phyloP scores from a whole-genome alignment of 2,329 filamentous ascomycete genomes.

The Colletotrichum chrysophilum region DNA sequence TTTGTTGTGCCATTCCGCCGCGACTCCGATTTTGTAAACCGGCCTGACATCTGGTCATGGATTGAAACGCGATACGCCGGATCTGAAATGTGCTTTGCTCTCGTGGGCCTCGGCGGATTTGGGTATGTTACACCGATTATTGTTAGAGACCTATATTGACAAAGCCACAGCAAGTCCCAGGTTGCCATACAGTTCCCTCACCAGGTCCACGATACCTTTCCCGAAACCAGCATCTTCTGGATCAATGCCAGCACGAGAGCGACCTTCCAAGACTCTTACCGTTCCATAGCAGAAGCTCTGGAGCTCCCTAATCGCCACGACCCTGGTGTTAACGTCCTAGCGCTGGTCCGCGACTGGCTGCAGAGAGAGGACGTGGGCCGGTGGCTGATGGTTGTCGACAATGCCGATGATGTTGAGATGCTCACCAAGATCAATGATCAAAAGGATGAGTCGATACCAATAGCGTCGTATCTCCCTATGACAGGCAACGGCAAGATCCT shows the following conservation, averaged over 20 bases:
- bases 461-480: slow-evolving; percentile 24
- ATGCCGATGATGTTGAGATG: background rate
- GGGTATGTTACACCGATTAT: background rate
- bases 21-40: slow-evolving; percentile 20
- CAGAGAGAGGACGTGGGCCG: slow-evolving; percentile 16
- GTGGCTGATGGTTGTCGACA: slow-evolving; percentile 27
- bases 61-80: background rate
- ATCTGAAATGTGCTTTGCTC: background rate
- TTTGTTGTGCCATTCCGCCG: slow-evolving; percentile 14
- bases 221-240: slow-evolving; percentile 22
- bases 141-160: background rate
- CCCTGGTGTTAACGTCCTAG: slow-evolving; percentile 5
- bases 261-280: slow-evolving; percentile 20
- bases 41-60: slow-evolving; percentile 10
- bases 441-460: background rate
- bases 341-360: slow-evolving; percentile 22
- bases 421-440: background rate
- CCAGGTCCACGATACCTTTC: background rate
- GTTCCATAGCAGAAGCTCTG: slow-evolving; percentile 5
- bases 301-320: slow-evolving; percentile 13
- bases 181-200: slow-evolving; percentile 23
- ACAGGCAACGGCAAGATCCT: slow-evolving; percentile 18
- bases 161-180: slow-evolving; percentile 21
- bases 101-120: slow-evolving; percentile 21
- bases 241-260: slow-evolving; percentile 1